Evolutionary conservation across 352 stramenopile species (phyloP).

Genomic region (Phytopythium litorale): DNA sequence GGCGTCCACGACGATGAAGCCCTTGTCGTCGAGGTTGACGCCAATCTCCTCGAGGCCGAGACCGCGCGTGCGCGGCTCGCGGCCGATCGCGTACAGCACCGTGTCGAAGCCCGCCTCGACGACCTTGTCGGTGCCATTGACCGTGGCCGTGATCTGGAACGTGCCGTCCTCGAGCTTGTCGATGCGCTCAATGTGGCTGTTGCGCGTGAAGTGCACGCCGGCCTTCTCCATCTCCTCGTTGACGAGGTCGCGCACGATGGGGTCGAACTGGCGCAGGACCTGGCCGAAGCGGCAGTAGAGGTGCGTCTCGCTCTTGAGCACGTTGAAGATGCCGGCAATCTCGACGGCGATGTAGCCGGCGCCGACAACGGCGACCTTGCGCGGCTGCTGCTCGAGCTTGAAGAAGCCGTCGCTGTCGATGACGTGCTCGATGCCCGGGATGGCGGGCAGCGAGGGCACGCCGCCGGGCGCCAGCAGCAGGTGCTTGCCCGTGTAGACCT

Average conservation of each 20-base stretch:
- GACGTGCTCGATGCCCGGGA: slow-evolving; percentile 89
- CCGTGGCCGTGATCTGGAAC: slow-evolving; percentile 54
- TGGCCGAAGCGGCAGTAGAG: slow-evolving; percentile 88
- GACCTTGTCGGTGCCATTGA: slow-evolving; percentile 52
- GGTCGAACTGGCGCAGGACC: slow-evolving; percentile 89
- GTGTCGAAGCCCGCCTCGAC: slow-evolving; percentile 39
- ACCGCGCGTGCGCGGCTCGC: slow-evolving; percentile 80
- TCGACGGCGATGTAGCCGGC: slow-evolving; percentile 98
- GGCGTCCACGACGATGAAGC: slow-evolving; percentile 90
- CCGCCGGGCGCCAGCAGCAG: slow-evolving; percentile 96
- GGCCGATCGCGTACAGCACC: slow-evolving; percentile 78
- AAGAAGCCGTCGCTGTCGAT: slow-evolving; percentile 98
- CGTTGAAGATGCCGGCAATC: slow-evolving; percentile 94
- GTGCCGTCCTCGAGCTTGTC: slow-evolving; percentile 84
- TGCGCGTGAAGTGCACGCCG: slow-evolving; percentile 60
- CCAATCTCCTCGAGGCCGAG: slow-evolving; percentile 81
- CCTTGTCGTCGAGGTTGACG: slow-evolving; percentile 63
- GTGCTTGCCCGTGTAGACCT: slow-evolving; percentile 82
- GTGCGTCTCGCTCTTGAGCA: slow-evolving; percentile 89
- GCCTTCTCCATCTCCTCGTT: slow-evolving; percentile 74
- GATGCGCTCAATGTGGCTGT: slow-evolving; percentile 65
- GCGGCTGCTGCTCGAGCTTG: slow-evolving; percentile 88
- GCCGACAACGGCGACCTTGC: slow-evolving; percentile 92
- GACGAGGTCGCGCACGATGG: slow-evolving; percentile 75
- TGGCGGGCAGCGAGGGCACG: slow-evolving; percentile 72